These are phyloP conservation scores for Stephanocyclus meneghinianus DNA, from an alignment of 352 stramenopile genomes.

Conservation along the genomic window DNA sequence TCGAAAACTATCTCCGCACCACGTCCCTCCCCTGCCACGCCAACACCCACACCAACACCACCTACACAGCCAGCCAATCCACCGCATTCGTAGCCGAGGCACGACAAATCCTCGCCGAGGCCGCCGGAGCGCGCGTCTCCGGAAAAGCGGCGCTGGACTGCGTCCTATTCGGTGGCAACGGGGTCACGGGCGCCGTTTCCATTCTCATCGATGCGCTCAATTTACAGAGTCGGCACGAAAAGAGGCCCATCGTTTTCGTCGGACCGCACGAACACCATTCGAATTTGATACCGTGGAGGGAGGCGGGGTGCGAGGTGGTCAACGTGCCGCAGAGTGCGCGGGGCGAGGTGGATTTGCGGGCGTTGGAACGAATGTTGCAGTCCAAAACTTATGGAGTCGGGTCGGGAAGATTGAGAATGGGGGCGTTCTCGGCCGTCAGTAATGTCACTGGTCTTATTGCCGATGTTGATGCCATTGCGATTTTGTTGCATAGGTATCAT, in stretches of 20 bases:
- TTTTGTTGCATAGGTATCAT: constrained; percentile 88
- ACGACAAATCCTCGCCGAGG: constrained; percentile 90
- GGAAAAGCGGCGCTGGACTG: constrained; percentile 89
- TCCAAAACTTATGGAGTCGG: constrained; percentile 26
- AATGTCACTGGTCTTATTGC: constrained; percentile 93
- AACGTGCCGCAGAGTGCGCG: constrained; percentile 51
- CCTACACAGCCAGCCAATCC: constrained; percentile 85
- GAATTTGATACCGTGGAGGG: constrained; percentile 95
- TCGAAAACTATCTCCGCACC: constrained; percentile 88
- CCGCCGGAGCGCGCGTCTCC: constrained; percentile 88
- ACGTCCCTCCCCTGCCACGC: constrained; percentile 92
- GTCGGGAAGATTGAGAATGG: constrained; percentile 79
- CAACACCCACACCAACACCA: constrained; percentile 94
- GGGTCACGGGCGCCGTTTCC: constrained; percentile 67
- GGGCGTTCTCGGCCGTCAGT: constrained; percentile 89
- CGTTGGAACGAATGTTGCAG: constrained; percentile 62
- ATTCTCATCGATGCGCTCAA: constrained; percentile 74
- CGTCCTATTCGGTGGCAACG: constrained; percentile 90
- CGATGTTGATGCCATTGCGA: constrained; percentile 88
- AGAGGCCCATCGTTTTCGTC: constrained; percentile 86
- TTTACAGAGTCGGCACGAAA: background rate
- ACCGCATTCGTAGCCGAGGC: constrained; percentile 94
- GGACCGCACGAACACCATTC: constrained; percentile 96
- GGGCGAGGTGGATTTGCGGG: constrained; percentile 55
- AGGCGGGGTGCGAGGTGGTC: constrained; percentile 84